phyloP scores from a whole-genome alignment of 805 yeast genomes.

The Saccharomyces paradoxus region DNA sequence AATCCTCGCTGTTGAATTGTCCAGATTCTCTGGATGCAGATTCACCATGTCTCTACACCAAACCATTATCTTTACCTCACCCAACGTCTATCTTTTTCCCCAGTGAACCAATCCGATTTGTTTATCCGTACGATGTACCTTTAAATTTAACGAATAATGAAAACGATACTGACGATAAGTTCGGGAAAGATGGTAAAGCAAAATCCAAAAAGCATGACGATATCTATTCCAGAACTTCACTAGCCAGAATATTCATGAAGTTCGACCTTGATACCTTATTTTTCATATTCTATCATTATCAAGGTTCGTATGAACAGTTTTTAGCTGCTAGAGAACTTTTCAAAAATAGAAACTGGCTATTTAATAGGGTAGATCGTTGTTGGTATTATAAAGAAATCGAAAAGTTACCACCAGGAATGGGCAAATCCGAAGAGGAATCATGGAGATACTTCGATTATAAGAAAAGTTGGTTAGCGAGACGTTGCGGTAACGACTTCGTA shows the following conservation, averaged over 20 bases:
- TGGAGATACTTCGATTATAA: conserved; percentile 86
- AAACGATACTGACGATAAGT: conserved; percentile 1
- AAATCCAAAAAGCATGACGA: conserved; percentile 15
- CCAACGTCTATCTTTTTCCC: conserved; percentile 90
- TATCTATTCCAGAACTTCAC: conserved; percentile 30
- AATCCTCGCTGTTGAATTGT: conserved; percentile 74
- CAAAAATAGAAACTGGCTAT: conserved; percentile 71
- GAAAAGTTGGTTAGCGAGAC: conserved; percentile 55
- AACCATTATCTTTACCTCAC: conserved; percentile 72
- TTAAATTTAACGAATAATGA: not conserved
- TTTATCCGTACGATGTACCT: conserved; percentile 16
- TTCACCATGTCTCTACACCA: conserved; percentile 50
- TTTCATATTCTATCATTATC: conserved; percentile 80
- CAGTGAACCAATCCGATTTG: conserved; percentile 30
- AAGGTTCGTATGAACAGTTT: conserved; percentile 62
- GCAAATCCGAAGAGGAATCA: conserved; percentile 39
- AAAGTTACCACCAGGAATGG: conserved; percentile 76
- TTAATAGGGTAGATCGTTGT: conserved; percentile 32
- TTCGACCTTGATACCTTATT: conserved; percentile 83
- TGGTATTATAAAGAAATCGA: conserved; percentile 55
- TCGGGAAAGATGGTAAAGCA: conserved; percentile 3
- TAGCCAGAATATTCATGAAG: conserved; percentile 58
- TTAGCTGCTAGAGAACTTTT: conserved; percentile 74
- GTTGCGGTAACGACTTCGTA: conserved; percentile 30
- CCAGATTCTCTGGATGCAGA: conserved; percentile 93